Conservation (phyloP, 441 rosid genomes). For the Oxalis stricta region DNA sequence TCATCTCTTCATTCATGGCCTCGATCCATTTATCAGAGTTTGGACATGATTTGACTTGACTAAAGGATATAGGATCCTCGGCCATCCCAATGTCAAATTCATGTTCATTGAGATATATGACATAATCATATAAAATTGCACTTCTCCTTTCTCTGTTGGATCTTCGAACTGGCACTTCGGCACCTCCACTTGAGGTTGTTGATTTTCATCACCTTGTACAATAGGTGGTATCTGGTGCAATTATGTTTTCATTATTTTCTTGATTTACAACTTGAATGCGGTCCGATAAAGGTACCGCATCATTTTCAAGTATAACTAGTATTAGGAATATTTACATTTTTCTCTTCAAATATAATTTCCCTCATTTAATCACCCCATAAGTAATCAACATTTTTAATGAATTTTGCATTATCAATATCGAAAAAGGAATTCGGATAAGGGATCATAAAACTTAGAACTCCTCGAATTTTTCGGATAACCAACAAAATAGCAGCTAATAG, state of each 20-base stretch:
- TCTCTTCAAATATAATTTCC: not conserved
- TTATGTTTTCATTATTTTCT: no score
- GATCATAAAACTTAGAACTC: not conserved
- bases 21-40: not conserved
- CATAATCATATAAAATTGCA: not conserved
- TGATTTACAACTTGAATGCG: no score
- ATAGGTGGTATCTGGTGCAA: not conserved
- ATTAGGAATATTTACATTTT: not conserved
- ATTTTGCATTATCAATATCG: not conserved
- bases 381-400: not conserved
- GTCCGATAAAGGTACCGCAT: no score
- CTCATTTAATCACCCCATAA: no score
- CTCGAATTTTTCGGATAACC: not conserved
- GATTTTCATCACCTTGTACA: not conserved
- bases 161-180: not conserved
- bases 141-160: not conserved
- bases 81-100: no score
- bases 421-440: not conserved
- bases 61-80: not conserved
- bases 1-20: not conserved
- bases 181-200: not conserved
- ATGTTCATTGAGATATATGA: no score
- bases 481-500: not conserved
- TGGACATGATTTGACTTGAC: not conserved
- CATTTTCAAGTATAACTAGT: not conserved